These are phyloP conservation scores for Kregervanrija delftensis DNA, from an alignment of 805 yeast species.

Conservation along the genomic window DNA sequence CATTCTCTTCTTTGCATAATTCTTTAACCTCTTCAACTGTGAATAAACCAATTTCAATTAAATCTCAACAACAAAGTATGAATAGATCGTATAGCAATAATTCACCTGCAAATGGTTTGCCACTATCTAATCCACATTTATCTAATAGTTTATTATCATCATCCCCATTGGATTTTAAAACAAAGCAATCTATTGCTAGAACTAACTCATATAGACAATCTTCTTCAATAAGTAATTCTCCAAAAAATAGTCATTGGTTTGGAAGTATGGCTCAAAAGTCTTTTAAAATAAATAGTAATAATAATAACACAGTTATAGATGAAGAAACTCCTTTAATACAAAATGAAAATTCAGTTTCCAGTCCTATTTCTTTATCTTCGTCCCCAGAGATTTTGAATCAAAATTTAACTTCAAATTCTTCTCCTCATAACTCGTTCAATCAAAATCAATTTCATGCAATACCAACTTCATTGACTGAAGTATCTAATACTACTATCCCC, in stretches of 20 bases:
- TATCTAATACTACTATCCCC: neutral
- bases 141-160: conserved; percentile 10
- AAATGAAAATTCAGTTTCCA: no score
- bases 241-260: conserved; percentile 12
- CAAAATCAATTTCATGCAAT: neutral
- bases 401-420: neutral
- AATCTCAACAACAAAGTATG: conserved; percentile 1
- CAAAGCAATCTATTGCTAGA: conserved; percentile 16
- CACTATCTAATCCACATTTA: neutral
- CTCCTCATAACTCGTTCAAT: neutral
- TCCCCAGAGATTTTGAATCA: neutral
- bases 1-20: conserved; percentile 9
- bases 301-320: neutral
- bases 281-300: neutral
- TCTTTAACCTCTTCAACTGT: conserved; percentile 4
- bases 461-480: no score
- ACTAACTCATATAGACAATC: conserved; percentile 19
- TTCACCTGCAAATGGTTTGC: neutral
- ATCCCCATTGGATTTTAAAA: conserved; percentile 23
- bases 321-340: conserved; percentile 1
- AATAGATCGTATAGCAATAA: conserved; percentile 4
- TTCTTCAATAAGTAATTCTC: conserved; percentile 22
- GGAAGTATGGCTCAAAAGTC: conserved; percentile 7
- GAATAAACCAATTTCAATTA: conserved; percentile 17
- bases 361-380: neutral